Base-by-base conservation (phyloP, 148 eudicot genomes). In the Hydrangea macrophylla region DNA sequence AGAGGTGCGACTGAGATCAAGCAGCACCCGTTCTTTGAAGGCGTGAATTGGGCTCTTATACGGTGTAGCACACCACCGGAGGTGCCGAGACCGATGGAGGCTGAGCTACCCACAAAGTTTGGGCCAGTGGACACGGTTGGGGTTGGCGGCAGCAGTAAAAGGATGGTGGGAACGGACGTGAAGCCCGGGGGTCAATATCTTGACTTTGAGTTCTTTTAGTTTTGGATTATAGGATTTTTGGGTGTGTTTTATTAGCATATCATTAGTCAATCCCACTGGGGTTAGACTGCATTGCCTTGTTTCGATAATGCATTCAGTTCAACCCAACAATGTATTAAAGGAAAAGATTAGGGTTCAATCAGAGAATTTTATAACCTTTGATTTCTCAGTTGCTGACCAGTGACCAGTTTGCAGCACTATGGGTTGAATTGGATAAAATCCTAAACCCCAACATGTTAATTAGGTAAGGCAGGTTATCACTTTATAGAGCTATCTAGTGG, bases 21-120 rank as follows among this genome's bases (percentile, higher is more conserved):
- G 75, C 96, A 90, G 65, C 96, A 90, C n/a, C 90, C 96, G 0
- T 90, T 90, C 68, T 90, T 90, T 44, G 92, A 90, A 79, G 96
- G 96, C 15, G 87, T 90, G 22, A 88, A 90, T 61, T 90, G 96
- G 96, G 96, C 96, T 69, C 80, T 90, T 59, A 88, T 90, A 55
- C 74, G 92, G 27, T 87, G 96, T 75, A 84, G 92, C 66, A 85
- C 88, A 32, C 96, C 96, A 2, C 96, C 96, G 0, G 88, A 87
- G 73, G 81, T 90, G 55, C 92, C 96, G 1, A 76, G 90, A 68
- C 82, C 85, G 0, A 69, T 87, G 54, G 88, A 90, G 64, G 64
- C 75, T 69, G 92, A 83, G 66, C 64, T 27, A 9, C 85, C 88
- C 0, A 80, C 62, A 23, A 87, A 83, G 68, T 67, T 62, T 50